Evolutionary conservation across 2,329 filamentous ascomycete genomes (phyloP).

Genomic region (Colletotrichum lupini): DNA sequence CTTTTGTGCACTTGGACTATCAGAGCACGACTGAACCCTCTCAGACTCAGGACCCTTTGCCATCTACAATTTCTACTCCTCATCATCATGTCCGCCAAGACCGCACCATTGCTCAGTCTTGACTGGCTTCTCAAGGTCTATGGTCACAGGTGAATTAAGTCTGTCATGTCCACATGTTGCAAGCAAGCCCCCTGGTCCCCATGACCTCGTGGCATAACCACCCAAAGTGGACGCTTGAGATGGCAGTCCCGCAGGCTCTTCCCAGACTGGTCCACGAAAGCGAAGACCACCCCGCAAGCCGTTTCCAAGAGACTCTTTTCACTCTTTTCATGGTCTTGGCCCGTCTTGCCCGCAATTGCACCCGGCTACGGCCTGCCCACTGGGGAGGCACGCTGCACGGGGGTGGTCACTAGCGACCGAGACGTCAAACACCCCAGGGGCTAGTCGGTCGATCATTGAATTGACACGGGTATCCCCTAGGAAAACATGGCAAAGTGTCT

Average conservation of each 20-base stretch:
- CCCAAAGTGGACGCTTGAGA: constrained; percentile 15
- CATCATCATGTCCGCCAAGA: neutral
- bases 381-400: no score
- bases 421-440: constrained; percentile 26
- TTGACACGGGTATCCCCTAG: constrained; percentile 17
- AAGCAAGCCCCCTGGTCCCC: constrained; percentile 4
- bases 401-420: neutral
- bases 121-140: neutral
- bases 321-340: neutral
- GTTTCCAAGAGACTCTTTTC: neutral
- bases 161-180: neutral
- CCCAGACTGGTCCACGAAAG: constrained; percentile 13
- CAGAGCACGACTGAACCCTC: neutral
- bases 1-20: neutral
- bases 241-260: constrained; percentile 18
- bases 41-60: neutral
- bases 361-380: neutral
- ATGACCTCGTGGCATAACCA: constrained; percentile 17
- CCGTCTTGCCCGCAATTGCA: neutral
- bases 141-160: neutral
- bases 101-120: neutral
- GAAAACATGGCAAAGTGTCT: neutral
- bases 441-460: constrained; percentile 15
- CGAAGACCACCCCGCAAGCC: constrained; percentile 7
- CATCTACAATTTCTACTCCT: neutral